A percentile compares a stretch with the other conserved stretches of the same genome.
Conservation (phyloP, 352 stramenopile genomes). For the Phytopythium oedochilum region DNA sequence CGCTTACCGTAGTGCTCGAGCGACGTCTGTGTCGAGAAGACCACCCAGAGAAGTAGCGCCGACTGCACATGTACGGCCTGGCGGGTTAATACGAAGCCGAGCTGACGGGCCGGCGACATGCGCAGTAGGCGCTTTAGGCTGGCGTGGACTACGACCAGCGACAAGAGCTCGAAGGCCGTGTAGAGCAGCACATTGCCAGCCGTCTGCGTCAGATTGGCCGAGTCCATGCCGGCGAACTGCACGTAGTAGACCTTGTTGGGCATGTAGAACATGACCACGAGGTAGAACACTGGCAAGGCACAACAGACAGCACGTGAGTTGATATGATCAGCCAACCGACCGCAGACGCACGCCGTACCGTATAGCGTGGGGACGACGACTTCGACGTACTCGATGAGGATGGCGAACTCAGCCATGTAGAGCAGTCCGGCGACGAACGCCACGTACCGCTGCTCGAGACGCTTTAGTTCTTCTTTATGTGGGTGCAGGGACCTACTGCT, state of each 20-base stretch:
- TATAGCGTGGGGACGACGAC: constrained; percentile 1
- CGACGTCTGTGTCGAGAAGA: neutral
- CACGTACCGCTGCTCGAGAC: neutral
- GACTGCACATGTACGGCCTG: constrained; percentile 18
- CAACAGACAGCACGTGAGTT: neutral
- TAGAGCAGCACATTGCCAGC: neutral
- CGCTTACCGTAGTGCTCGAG: neutral
- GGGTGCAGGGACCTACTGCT: neutral
- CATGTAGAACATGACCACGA: constrained; percentile 3
- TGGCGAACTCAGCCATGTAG: constrained; percentile 6
- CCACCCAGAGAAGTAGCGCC: constrained; percentile 4
- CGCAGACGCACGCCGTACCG: neutral
- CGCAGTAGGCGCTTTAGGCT: constrained; percentile 15
- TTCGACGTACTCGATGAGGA: constrained; percentile 5
- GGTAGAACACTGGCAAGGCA: neutral
- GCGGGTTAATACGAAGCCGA: constrained; percentile 60
- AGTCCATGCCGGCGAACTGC: constrained; percentile 1
- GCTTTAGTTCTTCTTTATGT: neutral
- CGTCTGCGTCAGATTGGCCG: neutral
- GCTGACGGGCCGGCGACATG: constrained; percentile 38
- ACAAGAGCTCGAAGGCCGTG: neutral
- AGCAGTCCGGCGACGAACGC: neutral
- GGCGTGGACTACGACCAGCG: neutral
- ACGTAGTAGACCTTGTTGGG: constrained; percentile 6
- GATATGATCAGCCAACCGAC: neutral